A percentile compares a stretch with the other conserved stretches of the same genome.
These are phyloP conservation scores for Craspedostauros australis DNA, from an alignment of 108 stramenopile genomes.

Conservation along the genomic window DNA sequence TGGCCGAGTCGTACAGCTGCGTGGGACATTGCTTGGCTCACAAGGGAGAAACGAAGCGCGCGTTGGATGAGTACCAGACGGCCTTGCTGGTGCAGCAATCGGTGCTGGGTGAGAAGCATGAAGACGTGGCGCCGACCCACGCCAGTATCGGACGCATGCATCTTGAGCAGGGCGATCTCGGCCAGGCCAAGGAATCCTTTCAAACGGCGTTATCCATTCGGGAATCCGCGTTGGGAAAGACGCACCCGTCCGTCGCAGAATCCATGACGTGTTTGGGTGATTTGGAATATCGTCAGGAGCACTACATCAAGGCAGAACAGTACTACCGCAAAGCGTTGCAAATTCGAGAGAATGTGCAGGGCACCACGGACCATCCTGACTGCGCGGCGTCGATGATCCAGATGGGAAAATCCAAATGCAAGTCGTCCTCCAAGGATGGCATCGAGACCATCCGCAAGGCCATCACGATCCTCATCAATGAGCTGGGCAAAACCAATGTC, in stretches of 20 bases:
- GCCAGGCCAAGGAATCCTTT: conserved; percentile 15
- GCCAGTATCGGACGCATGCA: conserved; percentile 13
- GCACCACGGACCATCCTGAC: conserved; percentile 17
- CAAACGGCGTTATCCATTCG: conserved; percentile 9
- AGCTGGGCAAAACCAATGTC: no score
- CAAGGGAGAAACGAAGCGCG: conserved; percentile 23
- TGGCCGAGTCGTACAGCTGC: conserved; percentile 20
- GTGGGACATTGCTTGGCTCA: conserved; percentile 16
- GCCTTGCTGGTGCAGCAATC: conserved; percentile 30
- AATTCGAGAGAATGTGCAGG: conserved; percentile 15
- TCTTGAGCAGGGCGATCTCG: conserved; percentile 16
- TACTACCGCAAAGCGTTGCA: conserved; percentile 10
- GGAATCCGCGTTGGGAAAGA: conserved; percentile 13
- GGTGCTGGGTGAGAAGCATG: conserved; percentile 16
- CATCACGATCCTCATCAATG: no score
- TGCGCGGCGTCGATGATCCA: conserved; percentile 26
- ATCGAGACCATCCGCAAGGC: no score
- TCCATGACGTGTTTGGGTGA: conserved; percentile 14
- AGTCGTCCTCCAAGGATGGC: no score
- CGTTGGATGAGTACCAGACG: conserved; percentile 17
- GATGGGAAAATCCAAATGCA: no score
- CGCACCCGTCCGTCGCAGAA: conserved; percentile 17
- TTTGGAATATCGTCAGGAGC: conserved; percentile 10
- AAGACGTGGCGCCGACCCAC: conserved; percentile 9
- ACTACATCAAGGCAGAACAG: conserved; percentile 13